phyloP scores from a whole-genome alignment of 768 basidiomycete genomes.

The Leccinum olivaceopallidum region DNA sequence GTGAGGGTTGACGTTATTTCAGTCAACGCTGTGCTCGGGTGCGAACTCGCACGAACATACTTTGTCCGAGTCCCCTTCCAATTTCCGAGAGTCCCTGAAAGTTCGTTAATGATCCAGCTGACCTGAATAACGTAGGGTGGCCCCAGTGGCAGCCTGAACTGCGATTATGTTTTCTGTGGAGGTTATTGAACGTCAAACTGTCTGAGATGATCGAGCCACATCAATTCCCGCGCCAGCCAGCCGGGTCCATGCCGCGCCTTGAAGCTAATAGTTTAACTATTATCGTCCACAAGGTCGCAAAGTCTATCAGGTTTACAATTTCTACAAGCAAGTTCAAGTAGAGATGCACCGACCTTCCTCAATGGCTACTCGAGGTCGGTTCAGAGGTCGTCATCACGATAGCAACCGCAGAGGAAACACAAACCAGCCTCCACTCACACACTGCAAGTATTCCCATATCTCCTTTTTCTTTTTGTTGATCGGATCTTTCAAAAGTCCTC shows the following conservation, averaged over 20 bases:
- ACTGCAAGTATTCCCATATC: conserved; percentile 22
- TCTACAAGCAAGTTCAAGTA: not conserved
- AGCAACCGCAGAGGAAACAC: conserved; percentile 2
- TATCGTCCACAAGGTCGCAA: not conserved
- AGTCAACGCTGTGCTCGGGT: conserved; percentile 6
- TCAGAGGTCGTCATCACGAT: conserved; percentile 1
- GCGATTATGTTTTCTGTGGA: not conserved
- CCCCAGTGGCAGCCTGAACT: not conserved
- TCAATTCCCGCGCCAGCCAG: not conserved
- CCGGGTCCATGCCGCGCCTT: not conserved
- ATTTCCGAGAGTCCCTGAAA: not conserved
- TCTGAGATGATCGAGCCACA: conserved; percentile 5
- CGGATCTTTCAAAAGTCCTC: conserved; percentile 25
- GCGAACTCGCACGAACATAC: not conserved
- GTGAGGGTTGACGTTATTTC: conserved; percentile 18
- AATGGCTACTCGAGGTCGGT: conserved; percentile 16
- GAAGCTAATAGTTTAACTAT: not conserved
- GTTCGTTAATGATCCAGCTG: not conserved
- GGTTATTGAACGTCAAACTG: not conserved
- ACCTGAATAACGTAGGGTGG: not conserved
- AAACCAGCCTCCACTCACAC: conserved; percentile 22
- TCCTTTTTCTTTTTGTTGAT: conserved; percentile 5
- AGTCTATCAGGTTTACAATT: not conserved
- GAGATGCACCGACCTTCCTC: conserved; percentile 9
- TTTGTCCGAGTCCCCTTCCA: not conserved